Percentiles rank a stretch among this genome's conserved stretches.
These are phyloP conservation scores for Didymosphaeria variabile DNA, from an alignment of 2,329 filamentous ascomycete genomes.

Conservation along the genomic window DNA sequence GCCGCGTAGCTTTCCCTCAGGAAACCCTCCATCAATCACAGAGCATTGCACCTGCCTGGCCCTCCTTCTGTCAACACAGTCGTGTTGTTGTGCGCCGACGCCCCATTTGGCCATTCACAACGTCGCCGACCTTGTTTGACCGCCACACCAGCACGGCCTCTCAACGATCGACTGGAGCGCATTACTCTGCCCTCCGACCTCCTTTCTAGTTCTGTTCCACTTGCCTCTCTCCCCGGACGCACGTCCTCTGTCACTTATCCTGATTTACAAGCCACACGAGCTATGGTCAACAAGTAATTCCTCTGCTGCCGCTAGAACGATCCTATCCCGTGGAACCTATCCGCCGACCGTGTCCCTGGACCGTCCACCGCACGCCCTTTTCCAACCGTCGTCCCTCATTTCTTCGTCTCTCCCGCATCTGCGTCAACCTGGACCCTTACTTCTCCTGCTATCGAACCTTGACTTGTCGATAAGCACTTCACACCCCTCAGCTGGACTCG, in stretches of 20 bases:
- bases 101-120: slow-evolving; percentile 29
- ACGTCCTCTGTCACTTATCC: slow-evolving; percentile 47
- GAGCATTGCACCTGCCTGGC: slow-evolving; percentile 26
- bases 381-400: slow-evolving; percentile 53
- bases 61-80: slow-evolving; percentile 26
- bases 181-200: slow-evolving; percentile 31
- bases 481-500: slow-evolving; percentile 35
- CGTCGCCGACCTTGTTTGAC: slow-evolving; percentile 36
- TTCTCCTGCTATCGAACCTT: slow-evolving; percentile 45
- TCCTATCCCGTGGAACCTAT: slow-evolving; percentile 50
- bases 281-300: slow-evolving; percentile 52
- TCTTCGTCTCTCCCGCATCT: slow-evolving; percentile 49
- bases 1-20: slow-evolving; percentile 35
- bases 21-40: slow-evolving; percentile 42
- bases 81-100: slow-evolving; percentile 29
- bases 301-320: slow-evolving; percentile 51
- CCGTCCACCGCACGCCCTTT: slow-evolving; percentile 51
- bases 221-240: slow-evolving; percentile 47
- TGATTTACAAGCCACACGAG: slow-evolving; percentile 48
- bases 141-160: slow-evolving; percentile 22
- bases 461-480: slow-evolving; percentile 48
- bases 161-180: slow-evolving; percentile 19
- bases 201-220: slow-evolving; percentile 40
- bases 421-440: slow-evolving; percentile 54
- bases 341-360: slow-evolving; percentile 55